These are phyloP conservation scores for Cryphonectria japonica DNA, from an alignment of 2,329 filamentous ascomycete genomes.

Conservation along the genomic window DNA sequence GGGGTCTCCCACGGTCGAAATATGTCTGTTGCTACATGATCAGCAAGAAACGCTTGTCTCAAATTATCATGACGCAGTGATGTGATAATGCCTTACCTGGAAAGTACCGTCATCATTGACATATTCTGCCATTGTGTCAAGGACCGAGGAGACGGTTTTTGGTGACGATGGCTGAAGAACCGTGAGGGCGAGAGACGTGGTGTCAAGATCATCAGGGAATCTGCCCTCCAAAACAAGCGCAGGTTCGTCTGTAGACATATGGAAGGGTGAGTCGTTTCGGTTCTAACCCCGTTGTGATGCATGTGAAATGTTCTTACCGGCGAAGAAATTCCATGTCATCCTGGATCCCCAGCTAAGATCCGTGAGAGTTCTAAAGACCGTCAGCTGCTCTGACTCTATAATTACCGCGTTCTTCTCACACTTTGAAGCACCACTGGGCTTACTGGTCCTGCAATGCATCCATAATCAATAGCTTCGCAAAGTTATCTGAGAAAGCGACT, in stretches of 20 bases:
- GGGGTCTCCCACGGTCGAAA: not conserved
- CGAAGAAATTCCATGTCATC: constrained; percentile 5
- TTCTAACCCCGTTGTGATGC: not conserved
- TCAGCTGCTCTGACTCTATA: too few species aligned
- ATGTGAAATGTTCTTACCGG: not conserved
- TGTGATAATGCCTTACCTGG: not conserved
- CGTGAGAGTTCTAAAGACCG: not conserved
- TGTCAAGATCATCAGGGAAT: constrained; percentile 42
- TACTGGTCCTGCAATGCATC: not conserved
- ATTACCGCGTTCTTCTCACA: too few species aligned
- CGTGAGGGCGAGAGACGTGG: constrained; percentile 38
- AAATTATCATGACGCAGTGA: too few species aligned
- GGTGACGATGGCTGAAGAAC: constrained; percentile 29
- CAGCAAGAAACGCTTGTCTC: not conserved
- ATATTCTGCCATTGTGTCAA: not conserved
- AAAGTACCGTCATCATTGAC: constrained; percentile 1
- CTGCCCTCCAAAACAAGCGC: constrained; percentile 36
- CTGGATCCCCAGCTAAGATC: not conserved
- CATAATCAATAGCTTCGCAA: not conserved
- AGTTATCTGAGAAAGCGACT: not conserved
- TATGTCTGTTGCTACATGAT: not conserved
- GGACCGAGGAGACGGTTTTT: not conserved
- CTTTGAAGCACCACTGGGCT: not conserved
- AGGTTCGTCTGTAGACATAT: constrained; percentile 28
- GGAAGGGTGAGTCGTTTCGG: not conserved